Base-by-base conservation (phyloP, 208 protist genomes). In the Trypanosoma brucei region DNA sequence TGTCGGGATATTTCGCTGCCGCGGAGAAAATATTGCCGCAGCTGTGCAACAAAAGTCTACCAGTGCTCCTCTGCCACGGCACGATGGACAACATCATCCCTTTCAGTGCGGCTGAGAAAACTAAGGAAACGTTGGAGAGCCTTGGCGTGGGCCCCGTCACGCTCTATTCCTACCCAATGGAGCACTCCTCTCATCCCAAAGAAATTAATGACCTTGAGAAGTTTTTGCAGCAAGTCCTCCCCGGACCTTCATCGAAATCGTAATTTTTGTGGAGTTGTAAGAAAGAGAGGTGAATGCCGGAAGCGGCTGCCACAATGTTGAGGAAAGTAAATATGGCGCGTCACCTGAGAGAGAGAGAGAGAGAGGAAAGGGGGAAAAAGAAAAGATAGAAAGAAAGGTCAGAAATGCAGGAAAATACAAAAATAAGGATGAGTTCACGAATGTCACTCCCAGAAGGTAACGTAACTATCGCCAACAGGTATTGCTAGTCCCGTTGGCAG, bases 1-100 rank as follows among this genome's bases (percentile, higher is more conserved):
- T 95, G 68, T 93, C 86, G 1, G 88, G 88, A 34, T 95, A 95
- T 68, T 74, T 95, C 30, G 81, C 79, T 3, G 78, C 70, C 3
- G 68, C 65, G 39, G 53, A 55, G 7, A 78, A 84, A 13, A 61
- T 92, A 9, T 36, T 92, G 57, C 72, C 81, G 36, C 73, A 69
- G 36, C 65, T 78, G 50, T 37, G 49, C 33, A 76, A 80, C 48
- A 75, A 70, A 61, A 60, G 0, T 50, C 67, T n/a, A 68, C 81
- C 57, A 55, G 85, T 75, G 45, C 66, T 80, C 36, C 81, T 95
- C 65, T 93, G 87, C 45, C 91, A 96, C 75, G 89, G 91, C 14
- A 60, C 65, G 13, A 39, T 76, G 38, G 91, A 96, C 70, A 63
- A 62, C 0, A 80, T 97, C 37, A 86, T 97, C 38, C 88, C 83